phyloP scores from a whole-genome alignment of 1,139 yeast species.

The Geotrichum siamense region DNA sequence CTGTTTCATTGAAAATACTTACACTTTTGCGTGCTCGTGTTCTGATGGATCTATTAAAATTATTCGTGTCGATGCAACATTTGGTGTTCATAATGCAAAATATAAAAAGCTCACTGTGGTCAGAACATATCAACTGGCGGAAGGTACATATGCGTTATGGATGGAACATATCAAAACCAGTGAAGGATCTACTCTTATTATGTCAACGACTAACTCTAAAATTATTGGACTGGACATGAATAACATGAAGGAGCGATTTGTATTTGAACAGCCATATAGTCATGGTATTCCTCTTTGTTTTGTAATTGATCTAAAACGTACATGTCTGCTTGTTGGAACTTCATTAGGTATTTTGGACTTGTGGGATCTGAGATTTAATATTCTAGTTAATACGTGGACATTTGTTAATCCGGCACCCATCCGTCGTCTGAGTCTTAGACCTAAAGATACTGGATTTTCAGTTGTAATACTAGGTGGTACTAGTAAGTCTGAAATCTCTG shows the following conservation, averaged over 20 bases:
- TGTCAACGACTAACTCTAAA: constrained; percentile 49
- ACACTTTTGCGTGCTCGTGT: constrained; percentile 63
- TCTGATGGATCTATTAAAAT: constrained; percentile 56
- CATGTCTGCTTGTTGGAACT: constrained; percentile 73
- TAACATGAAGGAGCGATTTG: constrained; percentile 43
- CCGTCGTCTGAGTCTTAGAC: constrained; percentile 40
- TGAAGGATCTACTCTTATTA: constrained; percentile 31
- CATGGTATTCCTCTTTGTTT: constrained; percentile 64
- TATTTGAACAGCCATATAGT: constrained; percentile 48
- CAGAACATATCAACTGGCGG: constrained; percentile 39
- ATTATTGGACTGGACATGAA: constrained; percentile 55
- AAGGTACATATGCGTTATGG: constrained; percentile 41
- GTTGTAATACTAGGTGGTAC: constrained; percentile 64
- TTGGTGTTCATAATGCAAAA: constrained; percentile 29
- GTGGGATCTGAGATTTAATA: constrained; percentile 73
- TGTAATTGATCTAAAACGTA: constrained; percentile 45
- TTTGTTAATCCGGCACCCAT: constrained; percentile 43
- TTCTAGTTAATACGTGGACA: constrained; percentile 57
- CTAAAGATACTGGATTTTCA: constrained; percentile 38
- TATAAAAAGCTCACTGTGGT: constrained; percentile 39
- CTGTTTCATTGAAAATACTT: constrained; percentile 50
- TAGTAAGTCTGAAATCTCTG: constrained; percentile 49
- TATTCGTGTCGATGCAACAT: constrained; percentile 48
- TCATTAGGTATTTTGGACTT: constrained; percentile 61
- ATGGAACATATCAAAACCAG: constrained; percentile 38